Conservation (phyloP, 805 yeast species). For the Wickerhamiella dianesei region DNA sequence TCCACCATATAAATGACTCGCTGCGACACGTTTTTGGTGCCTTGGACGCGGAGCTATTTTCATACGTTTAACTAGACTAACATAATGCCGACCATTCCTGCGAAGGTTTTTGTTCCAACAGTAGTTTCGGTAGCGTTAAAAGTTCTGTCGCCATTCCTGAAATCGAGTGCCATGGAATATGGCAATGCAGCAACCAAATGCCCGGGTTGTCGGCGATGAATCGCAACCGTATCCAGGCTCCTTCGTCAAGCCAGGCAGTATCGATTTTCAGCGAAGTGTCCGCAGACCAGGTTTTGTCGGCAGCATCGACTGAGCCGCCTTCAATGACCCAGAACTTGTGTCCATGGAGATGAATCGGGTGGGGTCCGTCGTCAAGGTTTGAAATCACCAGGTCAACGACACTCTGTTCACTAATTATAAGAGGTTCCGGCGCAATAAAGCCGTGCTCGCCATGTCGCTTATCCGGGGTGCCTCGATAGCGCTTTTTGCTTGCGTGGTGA, state of each 20-base stretch:
- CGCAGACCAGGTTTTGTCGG: slow-evolving; percentile 27
- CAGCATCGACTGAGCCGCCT: slow-evolving; percentile 33
- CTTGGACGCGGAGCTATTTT: slow-evolving; percentile 48
- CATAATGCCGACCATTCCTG: slow-evolving; percentile 21
- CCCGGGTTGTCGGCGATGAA: slow-evolving; percentile 84
- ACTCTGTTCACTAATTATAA: neutral
- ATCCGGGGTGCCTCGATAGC: neutral
- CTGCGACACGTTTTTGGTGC: slow-evolving; percentile 52
- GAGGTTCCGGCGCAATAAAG: neutral
- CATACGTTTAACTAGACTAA: slow-evolving; percentile 10
- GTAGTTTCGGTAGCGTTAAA: slow-evolving; percentile 16
- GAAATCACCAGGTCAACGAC: slow-evolving; percentile 65
- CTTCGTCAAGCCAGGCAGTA: slow-evolving; percentile 51
- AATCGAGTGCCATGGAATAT: slow-evolving; percentile 71
- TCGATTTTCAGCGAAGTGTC: slow-evolving; percentile 57
- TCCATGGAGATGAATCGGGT: slow-evolving; percentile 93
- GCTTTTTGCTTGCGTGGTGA: neutral
- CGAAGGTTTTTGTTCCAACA: slow-evolving; percentile 18
- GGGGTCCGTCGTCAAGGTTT: slow-evolving; percentile 73
- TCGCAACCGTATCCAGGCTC: slow-evolving; percentile 52
- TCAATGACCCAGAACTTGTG: slow-evolving; percentile 67
- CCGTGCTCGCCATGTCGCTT: neutral
- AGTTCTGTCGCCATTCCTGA: slow-evolving; percentile 51
- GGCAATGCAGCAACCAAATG: slow-evolving; percentile 90
- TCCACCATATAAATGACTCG: slow-evolving; percentile 41